phyloP scores from a whole-genome alignment of 495 filamentous ascomycete genomes.

The Talaromyces liani region DNA sequence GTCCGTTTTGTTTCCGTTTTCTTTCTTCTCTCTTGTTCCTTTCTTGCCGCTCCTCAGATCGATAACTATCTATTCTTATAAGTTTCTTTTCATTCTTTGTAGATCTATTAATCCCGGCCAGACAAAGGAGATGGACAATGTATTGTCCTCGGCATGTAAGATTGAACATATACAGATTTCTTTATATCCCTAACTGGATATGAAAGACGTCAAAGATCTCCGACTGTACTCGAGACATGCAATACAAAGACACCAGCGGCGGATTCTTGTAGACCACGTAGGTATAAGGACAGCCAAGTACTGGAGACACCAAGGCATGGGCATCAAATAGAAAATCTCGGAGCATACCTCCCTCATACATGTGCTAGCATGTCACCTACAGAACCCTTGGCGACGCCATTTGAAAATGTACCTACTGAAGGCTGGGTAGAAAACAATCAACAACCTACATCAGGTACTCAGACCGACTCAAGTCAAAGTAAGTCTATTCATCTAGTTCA shows the following conservation, averaged over 20 bases:
- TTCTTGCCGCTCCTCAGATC: constrained; percentile 1
- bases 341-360: background rate
- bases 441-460: background rate
- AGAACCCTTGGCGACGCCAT: background rate
- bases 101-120: background rate
- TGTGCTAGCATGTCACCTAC: too few relatives aligned
- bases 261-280: background rate
- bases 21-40: background rate
- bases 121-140: background rate
- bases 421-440: background rate
- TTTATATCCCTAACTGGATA: background rate
- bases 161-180: background rate
- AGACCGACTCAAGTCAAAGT: background rate
- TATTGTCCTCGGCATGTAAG: background rate
- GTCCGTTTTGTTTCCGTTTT: background rate
- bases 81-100: background rate
- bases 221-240: background rate
- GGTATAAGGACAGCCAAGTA: background rate
- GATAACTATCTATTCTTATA: background rate
- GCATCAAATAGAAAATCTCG: background rate
- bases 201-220: background rate
- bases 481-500: background rate
- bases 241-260: background rate
- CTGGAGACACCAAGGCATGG: background rate
- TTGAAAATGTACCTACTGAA: background rate